Conservation (phyloP, 2,329 filamentous ascomycete genomes). For the Peltaster fructicola region DNA sequence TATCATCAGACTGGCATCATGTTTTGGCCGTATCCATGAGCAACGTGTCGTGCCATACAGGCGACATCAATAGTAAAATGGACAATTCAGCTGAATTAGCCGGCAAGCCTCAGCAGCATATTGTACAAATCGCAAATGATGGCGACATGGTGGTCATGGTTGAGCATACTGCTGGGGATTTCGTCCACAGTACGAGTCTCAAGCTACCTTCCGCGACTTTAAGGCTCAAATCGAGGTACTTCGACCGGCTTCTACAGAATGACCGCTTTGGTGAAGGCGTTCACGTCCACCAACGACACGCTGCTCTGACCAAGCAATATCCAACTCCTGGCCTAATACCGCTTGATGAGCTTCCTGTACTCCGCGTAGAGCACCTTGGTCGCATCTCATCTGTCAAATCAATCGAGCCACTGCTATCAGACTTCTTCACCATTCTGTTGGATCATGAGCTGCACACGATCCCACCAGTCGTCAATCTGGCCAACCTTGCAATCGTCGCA, state of each 20-base stretch:
- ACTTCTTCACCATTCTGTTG: slow-evolving; percentile 52
- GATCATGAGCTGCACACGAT: slow-evolving; percentile 27
- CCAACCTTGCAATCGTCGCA: slow-evolving; percentile 51
- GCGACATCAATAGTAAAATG: too few relatives aligned
- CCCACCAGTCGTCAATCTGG: slow-evolving; percentile 41
- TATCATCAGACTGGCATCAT: slow-evolving; percentile 16
- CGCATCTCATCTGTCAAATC: slow-evolving; percentile 47
- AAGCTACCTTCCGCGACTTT: too few relatives aligned
- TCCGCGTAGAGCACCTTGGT: slow-evolving; percentile 50
- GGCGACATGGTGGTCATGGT: slow-evolving; percentile 53
- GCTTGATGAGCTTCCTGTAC: slow-evolving; percentile 38
- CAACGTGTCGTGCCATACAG: too few relatives aligned
- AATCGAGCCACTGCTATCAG: slow-evolving; percentile 35
- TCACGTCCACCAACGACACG: slow-evolving; percentile 34
- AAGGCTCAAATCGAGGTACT: slow-evolving; percentile 49
- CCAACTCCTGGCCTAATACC: slow-evolving; percentile 27
- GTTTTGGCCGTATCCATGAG: slow-evolving; percentile 35
- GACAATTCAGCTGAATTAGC: slow-evolving; percentile 18
- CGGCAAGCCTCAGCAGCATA: too few relatives aligned
- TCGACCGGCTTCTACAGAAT: slow-evolving; percentile 47
- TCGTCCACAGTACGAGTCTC: too few relatives aligned
- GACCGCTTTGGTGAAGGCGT: slow-evolving; percentile 45
- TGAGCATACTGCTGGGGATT: too few relatives aligned
- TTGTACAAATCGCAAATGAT: slow-evolving; percentile 34
- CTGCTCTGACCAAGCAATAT: slow-evolving; percentile 30